A percentile compares a stretch with the other conserved stretches of the same genome.
Evolutionary conservation across 192 early-diverging fungal species (phyloP).

Genomic region (Entomortierella chlamydospora): DNA sequence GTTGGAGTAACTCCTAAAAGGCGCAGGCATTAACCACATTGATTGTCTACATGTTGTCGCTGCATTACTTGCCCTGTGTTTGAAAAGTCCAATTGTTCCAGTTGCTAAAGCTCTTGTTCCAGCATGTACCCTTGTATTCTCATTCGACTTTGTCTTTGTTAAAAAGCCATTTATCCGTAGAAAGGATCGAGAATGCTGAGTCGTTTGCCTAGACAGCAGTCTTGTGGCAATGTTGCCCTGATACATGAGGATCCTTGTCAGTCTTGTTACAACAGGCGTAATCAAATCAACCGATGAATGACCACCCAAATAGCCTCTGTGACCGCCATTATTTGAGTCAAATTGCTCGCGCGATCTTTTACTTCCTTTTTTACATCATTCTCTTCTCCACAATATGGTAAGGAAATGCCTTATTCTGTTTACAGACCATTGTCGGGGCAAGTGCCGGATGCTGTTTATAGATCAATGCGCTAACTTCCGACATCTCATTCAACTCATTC

Average conservation of each 20-base stretch:
- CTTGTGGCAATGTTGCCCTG: neutral
- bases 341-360: neutral
- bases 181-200: neutral
- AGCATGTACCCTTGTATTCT: neutral
- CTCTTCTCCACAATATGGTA: slow-evolving; percentile 7
- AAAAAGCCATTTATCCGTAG: neutral
- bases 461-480: too few relatives aligned
- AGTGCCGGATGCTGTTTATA: too few relatives aligned
- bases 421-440: too few relatives aligned
- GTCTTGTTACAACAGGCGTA: too few relatives aligned
- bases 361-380: neutral
- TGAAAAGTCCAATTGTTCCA: too few relatives aligned
- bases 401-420: neutral
- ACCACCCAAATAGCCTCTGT: neutral
- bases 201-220: neutral
- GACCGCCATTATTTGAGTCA: neutral
- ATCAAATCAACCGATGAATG: too few relatives aligned
- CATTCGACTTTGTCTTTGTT: too few relatives aligned
- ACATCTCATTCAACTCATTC: neutral
- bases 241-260: too few relatives aligned
- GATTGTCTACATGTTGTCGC: too few relatives aligned
- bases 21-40: neutral
- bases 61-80: too few relatives aligned
- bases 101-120: too few relatives aligned
- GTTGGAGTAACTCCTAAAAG: slow-evolving; percentile 4